Evolutionary conservation across 23 red algal genomes (phyloP), one percentile per base, ranked within the genome.

Genomic region (Pyropia yezoensis): DNA sequence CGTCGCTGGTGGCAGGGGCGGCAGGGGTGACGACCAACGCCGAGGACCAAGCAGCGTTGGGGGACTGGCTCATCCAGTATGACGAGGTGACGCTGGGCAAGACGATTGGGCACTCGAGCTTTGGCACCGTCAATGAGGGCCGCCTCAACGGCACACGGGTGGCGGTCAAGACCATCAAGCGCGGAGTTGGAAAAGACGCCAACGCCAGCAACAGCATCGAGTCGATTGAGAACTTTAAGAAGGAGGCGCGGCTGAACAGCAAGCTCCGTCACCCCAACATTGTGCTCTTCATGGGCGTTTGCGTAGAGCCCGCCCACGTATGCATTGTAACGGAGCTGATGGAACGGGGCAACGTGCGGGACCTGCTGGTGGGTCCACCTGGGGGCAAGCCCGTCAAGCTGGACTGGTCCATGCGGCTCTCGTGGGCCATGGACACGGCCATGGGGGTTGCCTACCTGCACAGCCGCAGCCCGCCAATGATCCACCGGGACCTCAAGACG

Each of bases 361-460:
- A 95, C 52, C 62, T 80, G 18, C 74, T 95, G 9, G 85, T 89
- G 14, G 28, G 49, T 18, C 61, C 61, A 65, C 33, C 50, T 47
- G 68, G 73, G 21, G 78, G 71, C 21, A 57, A 78, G 32, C 19
- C 16, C 30, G 29, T 76, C 23, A 74, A 71, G 39, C 53, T 83
- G 30, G 77, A 73, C 66, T 77, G 74, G 78, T 67, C 62, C 61
- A 51, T 86, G 15, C 64, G 83, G 45, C 75, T 75, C 24, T 56
- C 78, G 23, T 76, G 75, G 76, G 82, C 82, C 17, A 66, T 89
- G 21, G 83, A 88, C 29, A 70, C 83, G 19, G 93, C 87, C 21
- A 52, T 67, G 33, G 89, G 81, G 33, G 90, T 97, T 57, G 78
- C 79, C 18, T 97, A 97, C 56, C 67, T 97, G 34, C 93, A 97